Evolutionary conservation across 1,139 yeast species (phyloP).

Genomic region (Blastobotrys buckinghamii): DNA sequence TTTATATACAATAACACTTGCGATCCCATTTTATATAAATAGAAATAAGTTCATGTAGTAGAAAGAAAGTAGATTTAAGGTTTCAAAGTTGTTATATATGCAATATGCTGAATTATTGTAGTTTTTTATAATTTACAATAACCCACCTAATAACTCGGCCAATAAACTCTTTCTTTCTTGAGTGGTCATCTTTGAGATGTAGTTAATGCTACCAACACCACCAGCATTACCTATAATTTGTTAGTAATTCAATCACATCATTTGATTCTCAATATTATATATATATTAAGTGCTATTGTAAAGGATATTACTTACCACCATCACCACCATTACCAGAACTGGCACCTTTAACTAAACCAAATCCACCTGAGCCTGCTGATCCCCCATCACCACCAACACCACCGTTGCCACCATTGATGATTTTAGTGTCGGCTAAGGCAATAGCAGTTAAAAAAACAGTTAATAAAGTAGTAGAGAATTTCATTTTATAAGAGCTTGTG

Average conservation of each 20-base stretch:
- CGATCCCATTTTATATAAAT: no score
- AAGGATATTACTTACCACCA: neutral
- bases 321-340: neutral
- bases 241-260: no score
- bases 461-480: neutral
- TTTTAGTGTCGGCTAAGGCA: neutral
- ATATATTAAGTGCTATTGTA: no score
- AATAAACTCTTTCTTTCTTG: neutral
- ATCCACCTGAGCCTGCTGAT: neutral
- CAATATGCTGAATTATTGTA: no score
- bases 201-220: neutral
- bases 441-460: neutral
- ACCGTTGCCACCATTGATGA: neutral
- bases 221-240: neutral
- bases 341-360: neutral
- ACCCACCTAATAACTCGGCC: neutral
- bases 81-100: no score
- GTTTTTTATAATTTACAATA: neutral
- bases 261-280: no score
- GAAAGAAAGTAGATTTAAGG: no score
- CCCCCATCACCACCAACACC: conserved; percentile 3
- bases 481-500: no score
- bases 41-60: no score
- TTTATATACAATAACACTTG: no score
- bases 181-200: neutral